Conservation (phyloP, 805 yeast species). For the Kodamaea leandrae region DNA sequence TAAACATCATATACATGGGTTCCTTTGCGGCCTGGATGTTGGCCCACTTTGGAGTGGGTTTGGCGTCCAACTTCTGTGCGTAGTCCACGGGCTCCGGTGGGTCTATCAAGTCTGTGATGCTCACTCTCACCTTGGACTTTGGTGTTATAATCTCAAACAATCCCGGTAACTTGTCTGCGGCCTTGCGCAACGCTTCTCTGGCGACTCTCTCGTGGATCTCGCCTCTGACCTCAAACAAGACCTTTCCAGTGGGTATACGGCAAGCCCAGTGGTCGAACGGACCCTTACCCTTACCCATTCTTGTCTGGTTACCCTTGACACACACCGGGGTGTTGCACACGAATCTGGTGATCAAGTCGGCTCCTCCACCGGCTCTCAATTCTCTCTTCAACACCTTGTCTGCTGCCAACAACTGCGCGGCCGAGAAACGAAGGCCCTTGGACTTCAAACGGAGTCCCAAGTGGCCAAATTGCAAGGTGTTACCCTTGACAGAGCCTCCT, state of each 20-base stretch:
- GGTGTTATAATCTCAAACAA: slow-evolving; percentile 76
- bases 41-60: slow-evolving; percentile 65
- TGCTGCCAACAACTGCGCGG: slow-evolving; percentile 87
- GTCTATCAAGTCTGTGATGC: slow-evolving; percentile 55
- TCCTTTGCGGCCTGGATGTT: slow-evolving; percentile 51
- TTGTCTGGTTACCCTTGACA: slow-evolving; percentile 95
- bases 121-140: slow-evolving; percentile 66
- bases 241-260: slow-evolving; percentile 93
- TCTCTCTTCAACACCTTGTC: slow-evolving; percentile 82
- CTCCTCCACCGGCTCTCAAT: slow-evolving; percentile 68
- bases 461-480: slow-evolving; percentile 73
- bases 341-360: slow-evolving; percentile 74
- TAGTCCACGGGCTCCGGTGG: slow-evolving; percentile 50
- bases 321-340: slow-evolving; percentile 87
- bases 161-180: slow-evolving; percentile 91
- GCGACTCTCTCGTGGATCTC: slow-evolving; percentile 86
- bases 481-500: slow-evolving; percentile 92
- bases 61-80: slow-evolving; percentile 49
- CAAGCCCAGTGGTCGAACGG: slow-evolving; percentile 96
- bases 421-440: slow-evolving; percentile 84
- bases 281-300: slow-evolving; percentile 99
- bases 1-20: slow-evolving; percentile 54
- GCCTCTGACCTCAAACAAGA: slow-evolving; percentile 81
- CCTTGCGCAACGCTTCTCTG: slow-evolving; percentile 84
- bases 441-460: slow-evolving; percentile 84